phyloP scores from a whole-genome alignment of 345 rosid species.

The Cardamine occulta region DNA sequence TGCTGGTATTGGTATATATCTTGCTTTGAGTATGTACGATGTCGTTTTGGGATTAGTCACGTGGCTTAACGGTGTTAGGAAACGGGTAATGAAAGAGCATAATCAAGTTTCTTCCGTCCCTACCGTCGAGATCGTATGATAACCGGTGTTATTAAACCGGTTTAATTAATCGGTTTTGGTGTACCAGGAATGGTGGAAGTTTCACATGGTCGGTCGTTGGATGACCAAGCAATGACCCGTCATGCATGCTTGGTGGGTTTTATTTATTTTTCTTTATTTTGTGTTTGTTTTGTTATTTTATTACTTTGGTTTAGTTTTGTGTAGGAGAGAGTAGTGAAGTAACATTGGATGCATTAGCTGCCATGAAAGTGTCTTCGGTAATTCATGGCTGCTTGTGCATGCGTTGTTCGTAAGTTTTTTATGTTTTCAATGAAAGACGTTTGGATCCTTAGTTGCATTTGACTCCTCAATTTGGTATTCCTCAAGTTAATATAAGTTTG shows the following conservation, averaged over 20 bases:
- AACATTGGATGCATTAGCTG: constrained; percentile 50
- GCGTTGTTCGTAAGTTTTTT: constrained; percentile 32
- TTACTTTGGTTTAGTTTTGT: constrained; percentile 22
- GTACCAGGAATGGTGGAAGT: constrained; percentile 23
- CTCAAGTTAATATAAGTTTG: neutral
- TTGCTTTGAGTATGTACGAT: constrained; percentile 70
- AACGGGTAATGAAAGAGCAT: constrained; percentile 55
- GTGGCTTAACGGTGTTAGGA: constrained; percentile 56
- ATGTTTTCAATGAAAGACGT: constrained; percentile 16
- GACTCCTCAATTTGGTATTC: neutral
- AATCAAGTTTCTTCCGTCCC: constrained; percentile 75
- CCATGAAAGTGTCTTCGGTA: constrained; percentile 30
- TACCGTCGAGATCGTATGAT: constrained; percentile 38
- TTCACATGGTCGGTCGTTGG: constrained; percentile 32
- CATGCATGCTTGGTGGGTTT: constrained; percentile 22
- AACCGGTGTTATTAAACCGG: constrained; percentile 3
- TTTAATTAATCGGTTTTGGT: neutral
- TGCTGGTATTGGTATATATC: constrained; percentile 68
- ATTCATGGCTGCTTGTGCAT: constrained; percentile 49
- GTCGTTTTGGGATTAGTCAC: constrained; percentile 25
- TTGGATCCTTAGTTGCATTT: neutral
- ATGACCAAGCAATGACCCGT: constrained; percentile 37
- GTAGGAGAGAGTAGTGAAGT: constrained; percentile 22
- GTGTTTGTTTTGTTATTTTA: neutral
- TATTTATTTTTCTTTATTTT: neutral